Evolutionary conservation across 352 stramenopile genomes (phyloP), one percentile per base, ranked within the genome.

Genomic region (Saprolegnia diclina): DNA sequence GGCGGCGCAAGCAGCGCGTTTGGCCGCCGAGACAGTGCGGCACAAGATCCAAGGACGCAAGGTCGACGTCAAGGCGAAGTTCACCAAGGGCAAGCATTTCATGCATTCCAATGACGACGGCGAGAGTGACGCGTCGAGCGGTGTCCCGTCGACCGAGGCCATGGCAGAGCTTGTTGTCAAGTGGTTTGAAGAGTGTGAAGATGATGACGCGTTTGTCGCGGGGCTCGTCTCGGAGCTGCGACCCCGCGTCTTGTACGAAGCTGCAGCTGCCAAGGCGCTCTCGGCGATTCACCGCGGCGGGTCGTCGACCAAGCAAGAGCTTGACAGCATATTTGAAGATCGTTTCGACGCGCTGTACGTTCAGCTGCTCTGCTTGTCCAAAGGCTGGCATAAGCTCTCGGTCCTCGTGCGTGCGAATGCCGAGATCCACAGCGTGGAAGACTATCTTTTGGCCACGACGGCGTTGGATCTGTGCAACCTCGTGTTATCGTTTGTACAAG

Each of bases 261-360:
- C 65, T 0, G 76, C 84, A 6, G 64, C 92, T 5, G 71, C 64
- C 1, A 79, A 82, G 6, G 81, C 80, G 16, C 61, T 91, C 19
- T 87, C 82, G 13, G 90, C 76, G 37, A 77, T 92, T 57, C 66
- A 90, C 5, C 86, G 86, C 7, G 86, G 86, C 22, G 86, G 92
- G 67, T 83, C 84, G n/a, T 76, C 77, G 4, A 88, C 81, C 38
- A 59, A 90, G 19, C 83, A 82, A 21, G 84, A 92, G 54, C 52
- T 91, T 29, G 78, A 79, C 19, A 86, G 84, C 72, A 78, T 73
- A 45, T 94, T 94, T 46, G 86, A 94, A 67, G 83, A 91, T 54
- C 74, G 71, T 1, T 91, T 94, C 40, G 83, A 94, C 73, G 81
- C 89, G 35, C 71, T 79, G 9, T 71, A 83, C 13, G 65, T 75